phyloP scores from a whole-genome alignment of 768 basidiomycete genomes.

The Tricholoma flavovirens region DNA sequence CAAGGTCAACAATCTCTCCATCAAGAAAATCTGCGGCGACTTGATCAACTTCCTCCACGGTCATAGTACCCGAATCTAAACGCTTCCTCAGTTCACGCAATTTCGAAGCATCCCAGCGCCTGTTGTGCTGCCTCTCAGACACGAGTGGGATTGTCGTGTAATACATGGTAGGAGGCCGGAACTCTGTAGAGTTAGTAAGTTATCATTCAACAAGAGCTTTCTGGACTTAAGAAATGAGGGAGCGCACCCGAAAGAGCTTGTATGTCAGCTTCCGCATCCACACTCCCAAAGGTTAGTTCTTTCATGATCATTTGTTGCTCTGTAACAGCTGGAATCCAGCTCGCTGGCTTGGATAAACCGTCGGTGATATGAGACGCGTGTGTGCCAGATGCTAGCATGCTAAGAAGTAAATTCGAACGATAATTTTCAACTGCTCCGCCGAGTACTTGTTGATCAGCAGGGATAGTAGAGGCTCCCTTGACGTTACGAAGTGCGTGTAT shows the following conservation, averaged over 20 bases:
- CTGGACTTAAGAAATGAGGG: conserved; percentile 1
- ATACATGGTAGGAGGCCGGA: conserved; percentile 91
- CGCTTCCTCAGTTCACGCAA: conserved; percentile 92
- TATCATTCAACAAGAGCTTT: conserved; percentile 3
- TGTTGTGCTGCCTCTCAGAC: conserved; percentile 76
- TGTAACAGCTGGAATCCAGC: conserved; percentile 71
- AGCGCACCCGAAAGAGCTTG: conserved; percentile 77
- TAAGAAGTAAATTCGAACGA: conserved; percentile 82
- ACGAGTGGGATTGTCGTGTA: conserved; percentile 93
- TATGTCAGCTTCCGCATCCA: conserved; percentile 80
- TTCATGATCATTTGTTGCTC: conserved; percentile 98
- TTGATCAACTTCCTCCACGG: conserved; percentile 81
- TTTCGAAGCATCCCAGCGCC: conserved; percentile 91
- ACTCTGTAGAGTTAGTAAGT: conserved; percentile 47
- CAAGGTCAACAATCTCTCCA: conserved; percentile 90
- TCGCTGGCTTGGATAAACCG: conserved; percentile 52
- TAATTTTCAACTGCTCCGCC: conserved; percentile 93
- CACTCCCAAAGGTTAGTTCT: conserved; percentile 74
- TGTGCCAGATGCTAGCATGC: conserved; percentile 77
- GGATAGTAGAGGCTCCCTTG: conserved; percentile 88
- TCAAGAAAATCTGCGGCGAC: conserved; percentile 89
- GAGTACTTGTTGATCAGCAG: conserved; percentile 90
- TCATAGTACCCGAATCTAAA: conserved; percentile 85
- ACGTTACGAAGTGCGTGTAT: conserved; percentile 83
- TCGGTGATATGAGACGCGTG: conserved; percentile 55